These are phyloP conservation scores for Zalerion maritima DNA, from an alignment of 495 filamentous ascomycete genomes.

Conservation along the genomic window DNA sequence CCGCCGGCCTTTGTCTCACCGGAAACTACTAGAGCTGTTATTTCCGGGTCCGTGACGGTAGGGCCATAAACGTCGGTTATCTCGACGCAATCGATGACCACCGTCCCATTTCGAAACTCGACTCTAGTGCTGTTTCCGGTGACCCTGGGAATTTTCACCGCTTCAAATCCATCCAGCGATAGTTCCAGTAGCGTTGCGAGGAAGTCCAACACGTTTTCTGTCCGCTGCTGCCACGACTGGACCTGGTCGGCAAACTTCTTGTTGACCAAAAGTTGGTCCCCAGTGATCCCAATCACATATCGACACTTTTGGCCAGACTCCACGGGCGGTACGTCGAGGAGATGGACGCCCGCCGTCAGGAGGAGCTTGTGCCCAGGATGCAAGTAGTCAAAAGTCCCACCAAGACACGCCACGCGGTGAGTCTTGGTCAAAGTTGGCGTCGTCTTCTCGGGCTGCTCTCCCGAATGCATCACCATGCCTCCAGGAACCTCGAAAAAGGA, in stretches of 20 bases:
- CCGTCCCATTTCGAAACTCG: conserved; percentile 25
- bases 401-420: conserved; percentile 50
- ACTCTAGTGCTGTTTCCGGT: conserved; percentile 12
- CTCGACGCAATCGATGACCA: conserved; percentile 57
- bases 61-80: conserved; percentile 85
- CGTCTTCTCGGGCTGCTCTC: conserved; percentile 3
- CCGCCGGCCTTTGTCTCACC: conserved; percentile 77
- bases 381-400: conserved; percentile 93
- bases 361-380: conserved; percentile 94
- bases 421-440: conserved; percentile 11
- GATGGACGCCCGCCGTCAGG: conserved; percentile 66
- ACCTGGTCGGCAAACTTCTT: conserved; percentile 77
- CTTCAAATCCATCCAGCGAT: conserved; percentile 24
- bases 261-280: conserved; percentile 67
- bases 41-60: conserved; percentile 66
- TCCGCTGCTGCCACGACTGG: conserved; percentile 62
- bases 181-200: conserved; percentile 52
- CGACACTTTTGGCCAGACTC: conserved; percentile 22
- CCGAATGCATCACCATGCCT: conserved; percentile 26
- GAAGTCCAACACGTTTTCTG: conserved; percentile 52
- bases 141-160: conserved; percentile 6
- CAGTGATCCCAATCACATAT: conserved; percentile 75
- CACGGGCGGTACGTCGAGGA: conserved; percentile 39
- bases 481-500: conserved; percentile 31
- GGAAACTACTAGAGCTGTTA: conserved; percentile 78